Conservation (phyloP, 495 filamentous ascomycete species). For the Aspergillus avenaceus region DNA sequence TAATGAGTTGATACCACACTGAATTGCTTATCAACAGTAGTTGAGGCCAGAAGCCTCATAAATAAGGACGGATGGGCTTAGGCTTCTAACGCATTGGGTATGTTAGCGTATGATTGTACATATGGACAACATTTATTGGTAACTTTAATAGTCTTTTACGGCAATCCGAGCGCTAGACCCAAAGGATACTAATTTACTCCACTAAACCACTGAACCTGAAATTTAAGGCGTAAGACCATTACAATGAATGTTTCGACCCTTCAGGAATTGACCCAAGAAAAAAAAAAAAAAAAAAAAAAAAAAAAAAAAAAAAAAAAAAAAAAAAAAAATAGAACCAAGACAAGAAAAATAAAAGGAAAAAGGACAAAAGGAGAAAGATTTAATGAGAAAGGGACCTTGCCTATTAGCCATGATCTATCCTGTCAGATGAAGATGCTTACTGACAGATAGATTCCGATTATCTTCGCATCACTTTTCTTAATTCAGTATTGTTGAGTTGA, state of each 20-base stretch:
- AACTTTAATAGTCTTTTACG: not conserved
- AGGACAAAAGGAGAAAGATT: not conserved
- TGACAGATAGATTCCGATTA: not conserved
- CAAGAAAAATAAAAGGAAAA: not conserved
- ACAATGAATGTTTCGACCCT: slow-evolving; percentile 1
- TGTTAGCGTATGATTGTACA: slow-evolving; percentile 1
- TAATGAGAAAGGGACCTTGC: not conserved
- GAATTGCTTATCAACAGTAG: not conserved
- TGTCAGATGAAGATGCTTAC: not conserved
- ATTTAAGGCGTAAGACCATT: slow-evolving; percentile 1
- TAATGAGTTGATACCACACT: too few relatives aligned
- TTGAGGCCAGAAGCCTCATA: not conserved
- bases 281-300: slow-evolving; percentile 1
- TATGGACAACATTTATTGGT: slow-evolving; percentile 3
- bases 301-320: not conserved
- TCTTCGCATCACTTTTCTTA: not conserved
- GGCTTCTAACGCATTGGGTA: not conserved
- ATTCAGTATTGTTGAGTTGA: not conserved
- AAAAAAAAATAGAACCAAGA: too few relatives aligned
- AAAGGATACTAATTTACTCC: not conserved
- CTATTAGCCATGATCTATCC: not conserved
- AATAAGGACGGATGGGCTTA: not conserved
- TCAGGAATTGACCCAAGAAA: not conserved
- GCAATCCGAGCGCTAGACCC: not conserved
- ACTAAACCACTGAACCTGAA: not conserved